Conservation (phyloP, 768 basidiomycete species). For the Termitomyces eurrhizus region DNA sequence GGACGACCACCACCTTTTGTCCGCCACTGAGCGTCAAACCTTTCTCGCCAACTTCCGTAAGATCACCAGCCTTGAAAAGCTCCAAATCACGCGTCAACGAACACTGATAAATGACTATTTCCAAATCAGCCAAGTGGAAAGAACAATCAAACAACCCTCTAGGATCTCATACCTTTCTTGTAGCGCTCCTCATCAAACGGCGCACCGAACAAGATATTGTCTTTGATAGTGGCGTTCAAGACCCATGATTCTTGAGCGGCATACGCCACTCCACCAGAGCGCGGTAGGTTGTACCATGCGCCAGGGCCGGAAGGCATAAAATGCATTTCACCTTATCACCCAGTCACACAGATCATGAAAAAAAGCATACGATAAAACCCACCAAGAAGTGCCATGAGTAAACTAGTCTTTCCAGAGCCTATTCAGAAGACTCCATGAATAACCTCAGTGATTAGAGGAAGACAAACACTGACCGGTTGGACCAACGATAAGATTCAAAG, state of each 20-base stretch:
- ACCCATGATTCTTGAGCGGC: constrained; percentile 86
- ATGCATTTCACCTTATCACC: constrained; percentile 55
- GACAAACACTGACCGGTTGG: constrained; percentile 34
- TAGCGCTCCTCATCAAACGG: constrained; percentile 75
- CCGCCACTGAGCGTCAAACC: constrained; percentile 54
- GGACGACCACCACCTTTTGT: constrained; percentile 26
- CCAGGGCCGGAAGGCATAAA: constrained; percentile 45
- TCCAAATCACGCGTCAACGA: constrained; percentile 68
- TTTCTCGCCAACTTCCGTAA: constrained; percentile 69
- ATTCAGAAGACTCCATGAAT: neutral
- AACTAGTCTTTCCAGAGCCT: constrained; percentile 54
- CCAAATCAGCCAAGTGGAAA: neutral
- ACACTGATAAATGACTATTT: constrained; percentile 61
- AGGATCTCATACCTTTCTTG: constrained; percentile 35
- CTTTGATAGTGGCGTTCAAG: constrained; percentile 70
- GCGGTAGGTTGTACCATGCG: constrained; percentile 68
- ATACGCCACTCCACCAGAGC: constrained; percentile 66
- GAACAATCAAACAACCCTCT: neutral
- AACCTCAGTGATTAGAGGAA: neutral
- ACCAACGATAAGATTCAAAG: constrained; percentile 55
- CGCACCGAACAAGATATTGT: constrained; percentile 80
- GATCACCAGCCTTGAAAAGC: constrained; percentile 61
- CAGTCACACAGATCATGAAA: neutral
- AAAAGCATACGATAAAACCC: neutral
- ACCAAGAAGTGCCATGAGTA: constrained; percentile 62